Percentiles rank a stretch among this genome's conserved stretches.
These are phyloP conservation scores for Fragosphaeria purpurea DNA, from an alignment of 2,329 filamentous ascomycete species.

Conservation along the genomic window DNA sequence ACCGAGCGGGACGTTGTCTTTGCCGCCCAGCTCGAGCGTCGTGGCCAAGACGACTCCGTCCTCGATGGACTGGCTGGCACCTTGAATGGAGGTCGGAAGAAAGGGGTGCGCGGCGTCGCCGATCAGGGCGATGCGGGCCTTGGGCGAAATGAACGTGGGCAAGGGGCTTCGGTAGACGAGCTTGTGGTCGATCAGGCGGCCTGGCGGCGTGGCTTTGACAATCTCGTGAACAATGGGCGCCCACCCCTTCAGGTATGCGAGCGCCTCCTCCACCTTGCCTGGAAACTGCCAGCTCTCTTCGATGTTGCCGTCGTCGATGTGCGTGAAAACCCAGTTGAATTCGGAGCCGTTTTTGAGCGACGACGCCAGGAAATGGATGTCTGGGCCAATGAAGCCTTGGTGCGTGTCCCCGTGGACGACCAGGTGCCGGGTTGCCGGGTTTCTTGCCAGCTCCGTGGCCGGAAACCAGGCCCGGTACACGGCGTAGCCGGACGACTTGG, in stretches of 20 bases:
- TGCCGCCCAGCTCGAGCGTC: slow-evolving; percentile 24
- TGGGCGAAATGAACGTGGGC: slow-evolving; percentile 22
- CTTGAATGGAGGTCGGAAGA: slow-evolving; percentile 28
- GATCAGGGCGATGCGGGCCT: slow-evolving; percentile 25
- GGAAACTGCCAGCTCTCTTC: slow-evolving; percentile 37
- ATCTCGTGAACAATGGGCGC: slow-evolving; percentile 31
- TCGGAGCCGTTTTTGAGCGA: slow-evolving; percentile 40
- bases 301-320: slow-evolving; percentile 34
- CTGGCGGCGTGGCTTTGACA: slow-evolving; percentile 22
- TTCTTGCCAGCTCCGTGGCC: slow-evolving; percentile 32
- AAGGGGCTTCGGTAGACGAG: slow-evolving; percentile 22
- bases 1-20: slow-evolving; percentile 26
- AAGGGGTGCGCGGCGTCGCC: slow-evolving; percentile 32
- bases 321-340: slow-evolving; percentile 44
- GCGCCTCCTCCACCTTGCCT: slow-evolving; percentile 31
- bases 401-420: slow-evolving; percentile 39
- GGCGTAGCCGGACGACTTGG: slow-evolving; percentile 33
- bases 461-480: slow-evolving; percentile 36
- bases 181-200: slow-evolving; percentile 26
- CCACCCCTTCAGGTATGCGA: slow-evolving; percentile 31
- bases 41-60: slow-evolving; percentile 27
- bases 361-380: slow-evolving; percentile 43
- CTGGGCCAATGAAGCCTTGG: slow-evolving; percentile 39
- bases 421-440: slow-evolving; percentile 34
- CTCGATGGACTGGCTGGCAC: slow-evolving; percentile 30